Evolutionary conservation across 176 grass and related monocot genomes (phyloP).

Genomic region (Cenchrus purpureus): DNA sequence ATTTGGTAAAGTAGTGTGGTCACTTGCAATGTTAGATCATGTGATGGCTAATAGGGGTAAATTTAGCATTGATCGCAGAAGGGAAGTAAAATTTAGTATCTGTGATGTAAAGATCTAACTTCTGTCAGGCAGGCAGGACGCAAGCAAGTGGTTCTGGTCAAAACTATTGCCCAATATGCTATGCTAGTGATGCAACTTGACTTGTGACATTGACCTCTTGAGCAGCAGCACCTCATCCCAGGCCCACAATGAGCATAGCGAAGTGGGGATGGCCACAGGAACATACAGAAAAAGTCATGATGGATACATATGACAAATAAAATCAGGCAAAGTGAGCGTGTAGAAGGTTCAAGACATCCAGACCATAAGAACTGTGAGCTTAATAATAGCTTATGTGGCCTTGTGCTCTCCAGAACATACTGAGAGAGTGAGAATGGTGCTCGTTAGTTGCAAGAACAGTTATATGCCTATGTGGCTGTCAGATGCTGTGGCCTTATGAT

Average conservation of each 20-base stretch:
- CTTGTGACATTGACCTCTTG: constrained; percentile 36
- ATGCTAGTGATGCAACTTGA: constrained; percentile 40
- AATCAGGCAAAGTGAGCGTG: constrained; percentile 12
- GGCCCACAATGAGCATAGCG: neutral
- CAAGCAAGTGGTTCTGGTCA: constrained; percentile 31
- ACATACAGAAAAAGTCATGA: constrained; percentile 19
- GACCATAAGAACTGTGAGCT: constrained; percentile 10
- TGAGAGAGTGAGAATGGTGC: neutral
- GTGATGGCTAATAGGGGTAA: neutral
- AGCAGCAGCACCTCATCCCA: constrained; percentile 15
- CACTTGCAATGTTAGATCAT: neutral
- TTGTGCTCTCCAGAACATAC: constrained; percentile 29
- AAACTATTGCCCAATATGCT: constrained; percentile 38
- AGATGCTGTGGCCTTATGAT: neutral
- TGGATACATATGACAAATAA: neutral
- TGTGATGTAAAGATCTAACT: constrained; percentile 13
- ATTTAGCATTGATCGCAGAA: constrained; percentile 3
- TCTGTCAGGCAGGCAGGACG: constrained; percentile 32
- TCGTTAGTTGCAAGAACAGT: neutral
- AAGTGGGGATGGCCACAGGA: constrained; percentile 5
- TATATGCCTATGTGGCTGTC: constrained; percentile 1
- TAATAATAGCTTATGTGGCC: constrained; percentile 9
- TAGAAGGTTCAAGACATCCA: constrained; percentile 46
- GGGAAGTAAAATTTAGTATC: constrained; percentile 9
- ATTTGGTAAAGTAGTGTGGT: constrained; percentile 7